Percentiles rank a stretch among this genome's conserved stretches.
Evolutionary conservation across 78 protist genomes (phyloP).

Genomic region (Polysphondylium violaceum): DNA sequence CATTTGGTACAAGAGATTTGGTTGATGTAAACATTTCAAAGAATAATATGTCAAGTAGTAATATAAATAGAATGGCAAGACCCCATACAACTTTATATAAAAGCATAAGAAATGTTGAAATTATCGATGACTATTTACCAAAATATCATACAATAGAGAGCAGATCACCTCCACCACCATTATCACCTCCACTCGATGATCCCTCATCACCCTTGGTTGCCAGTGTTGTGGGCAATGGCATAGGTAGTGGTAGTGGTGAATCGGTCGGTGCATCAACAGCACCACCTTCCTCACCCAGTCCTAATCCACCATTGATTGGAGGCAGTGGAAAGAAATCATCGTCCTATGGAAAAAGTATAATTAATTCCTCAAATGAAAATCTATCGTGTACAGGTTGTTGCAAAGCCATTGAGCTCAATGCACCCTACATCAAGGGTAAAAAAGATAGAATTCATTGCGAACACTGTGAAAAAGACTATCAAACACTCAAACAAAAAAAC

Average conservation of each 20-base stretch:
- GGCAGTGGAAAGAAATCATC: neutral
- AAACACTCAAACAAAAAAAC: conserved; percentile 44
- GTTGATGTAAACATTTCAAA: neutral
- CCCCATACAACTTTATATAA: neutral
- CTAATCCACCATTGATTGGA: too few species aligned
- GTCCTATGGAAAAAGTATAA: too few species aligned
- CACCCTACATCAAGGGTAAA: conserved; percentile 28
- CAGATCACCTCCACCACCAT: neutral
- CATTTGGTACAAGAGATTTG: conserved; percentile 4
- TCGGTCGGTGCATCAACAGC: neutral
- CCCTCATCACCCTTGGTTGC: neutral
- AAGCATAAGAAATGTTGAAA: neutral
- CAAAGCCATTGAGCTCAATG: conserved; percentile 27
- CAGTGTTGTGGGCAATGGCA: too few species aligned
- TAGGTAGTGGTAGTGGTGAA: conserved; percentile 13
- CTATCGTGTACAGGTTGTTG: conserved; percentile 53
- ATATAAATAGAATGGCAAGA: neutral
- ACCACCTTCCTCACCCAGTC: neutral
- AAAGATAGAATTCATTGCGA: conserved; percentile 68
- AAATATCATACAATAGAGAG: neutral
- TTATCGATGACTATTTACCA: conserved; percentile 19
- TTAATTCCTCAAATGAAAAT: too few species aligned
- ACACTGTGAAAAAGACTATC: conserved; percentile 63
- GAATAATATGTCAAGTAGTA: neutral
- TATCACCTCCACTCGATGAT: neutral